Percentiles rank a stretch among this genome's conserved stretches.
These are phyloP conservation scores for Aegilops longissima DNA, from an alignment of 176 grass and related monocot genomes.

Conservation along the genomic window DNA sequence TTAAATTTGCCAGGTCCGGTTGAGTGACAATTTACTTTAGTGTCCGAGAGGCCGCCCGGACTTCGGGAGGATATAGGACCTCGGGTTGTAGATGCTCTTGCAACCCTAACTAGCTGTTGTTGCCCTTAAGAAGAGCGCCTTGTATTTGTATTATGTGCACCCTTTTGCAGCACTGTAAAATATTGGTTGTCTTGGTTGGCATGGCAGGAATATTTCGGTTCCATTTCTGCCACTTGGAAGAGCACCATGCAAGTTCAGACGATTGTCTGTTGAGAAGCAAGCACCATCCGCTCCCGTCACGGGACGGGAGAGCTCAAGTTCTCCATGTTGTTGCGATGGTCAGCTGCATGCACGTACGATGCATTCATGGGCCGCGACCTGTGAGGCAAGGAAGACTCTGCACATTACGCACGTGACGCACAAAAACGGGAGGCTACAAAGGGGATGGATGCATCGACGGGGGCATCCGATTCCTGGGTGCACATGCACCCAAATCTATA, in stretches of 20 bases:
- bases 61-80: too few relatives aligned
- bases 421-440: background rate
- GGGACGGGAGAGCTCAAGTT: too few relatives aligned
- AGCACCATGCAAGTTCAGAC: background rate
- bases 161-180: background rate
- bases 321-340: background rate
- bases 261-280: background rate
- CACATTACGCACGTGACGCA: background rate
- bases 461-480: too few relatives aligned
- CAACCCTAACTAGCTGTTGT: background rate
- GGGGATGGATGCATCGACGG: background rate
- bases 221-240: background rate
- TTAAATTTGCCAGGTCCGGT: too few relatives aligned
- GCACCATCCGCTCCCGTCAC: background rate
- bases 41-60: too few relatives aligned
- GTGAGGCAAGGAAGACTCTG: background rate
- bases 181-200: background rate
- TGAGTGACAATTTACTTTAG: too few relatives aligned
- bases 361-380: background rate
- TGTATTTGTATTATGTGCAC: background rate
- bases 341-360: background rate
- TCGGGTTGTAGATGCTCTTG: too few relatives aligned
- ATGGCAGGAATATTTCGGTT: background rate
- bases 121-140: background rate
- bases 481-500: too few relatives aligned